Percentiles rank a stretch among this genome's conserved stretches.
Conservation (phyloP, 495 filamentous ascomycete genomes). For the Bryoglossum gracile region DNA sequence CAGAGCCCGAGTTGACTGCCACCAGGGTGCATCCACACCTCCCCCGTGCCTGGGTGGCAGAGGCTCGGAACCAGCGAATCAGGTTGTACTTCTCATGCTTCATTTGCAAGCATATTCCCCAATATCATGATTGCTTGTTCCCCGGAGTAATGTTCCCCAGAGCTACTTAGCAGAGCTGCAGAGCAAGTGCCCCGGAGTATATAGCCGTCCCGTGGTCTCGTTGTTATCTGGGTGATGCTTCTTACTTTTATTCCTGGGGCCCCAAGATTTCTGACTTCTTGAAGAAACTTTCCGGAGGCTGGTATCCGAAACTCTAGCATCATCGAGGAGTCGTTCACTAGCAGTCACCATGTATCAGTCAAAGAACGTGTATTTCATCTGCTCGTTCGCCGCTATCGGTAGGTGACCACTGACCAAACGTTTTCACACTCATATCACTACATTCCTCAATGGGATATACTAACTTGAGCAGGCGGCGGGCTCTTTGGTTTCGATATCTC, state of each 20-base stretch:
- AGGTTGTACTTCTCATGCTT: background rate
- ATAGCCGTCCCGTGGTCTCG: background rate
- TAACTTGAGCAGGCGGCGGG: slow-evolving; percentile 43
- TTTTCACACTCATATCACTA: too few relatives aligned
- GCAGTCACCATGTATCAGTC: slow-evolving; percentile 12
- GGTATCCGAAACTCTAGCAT: background rate
- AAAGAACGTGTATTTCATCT: slow-evolving; percentile 37
- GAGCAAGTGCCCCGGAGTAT: background rate
- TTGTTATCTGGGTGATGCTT: background rate
- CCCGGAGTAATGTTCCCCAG: background rate
- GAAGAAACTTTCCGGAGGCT: background rate
- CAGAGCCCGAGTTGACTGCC: background rate
- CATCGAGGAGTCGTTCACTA: slow-evolving; percentile 2
- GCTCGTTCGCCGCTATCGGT: slow-evolving; percentile 58
- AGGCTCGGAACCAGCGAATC: background rate
- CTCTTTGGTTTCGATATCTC: slow-evolving; percentile 71
- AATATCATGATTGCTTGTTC: background rate
- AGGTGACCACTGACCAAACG: too few relatives aligned
- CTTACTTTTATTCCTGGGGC: slow-evolving; percentile 1
- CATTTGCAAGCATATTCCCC: background rate
- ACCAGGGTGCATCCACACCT: slow-evolving; percentile 1
- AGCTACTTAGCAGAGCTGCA: too few relatives aligned
- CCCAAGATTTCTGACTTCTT: too few relatives aligned
- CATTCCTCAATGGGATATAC: too few relatives aligned
- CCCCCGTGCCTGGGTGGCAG: background rate